phyloP scores from a whole-genome alignment of 305 asterid genomes.

The Solanum aculeatissimum region DNA sequence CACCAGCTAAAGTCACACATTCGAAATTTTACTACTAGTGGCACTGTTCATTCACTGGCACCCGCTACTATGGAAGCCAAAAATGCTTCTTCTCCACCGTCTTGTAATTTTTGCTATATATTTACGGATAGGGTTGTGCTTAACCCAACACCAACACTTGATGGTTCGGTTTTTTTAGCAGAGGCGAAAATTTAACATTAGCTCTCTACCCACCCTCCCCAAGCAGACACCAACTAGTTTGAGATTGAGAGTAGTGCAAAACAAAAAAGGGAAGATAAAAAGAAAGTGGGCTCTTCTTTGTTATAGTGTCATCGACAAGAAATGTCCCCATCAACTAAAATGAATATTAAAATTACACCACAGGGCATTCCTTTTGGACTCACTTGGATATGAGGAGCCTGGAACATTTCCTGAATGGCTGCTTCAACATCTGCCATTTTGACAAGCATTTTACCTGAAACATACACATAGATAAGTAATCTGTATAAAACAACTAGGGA shows the following conservation, averaged over 20 bases:
- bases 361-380: slow-evolving; percentile 8
- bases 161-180: not conserved
- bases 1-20: not conserved
- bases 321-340: not conserved
- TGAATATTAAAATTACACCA: not conserved
- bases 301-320: not conserved
- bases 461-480: not conserved
- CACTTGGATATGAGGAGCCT: slow-evolving; percentile 98
- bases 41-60: not conserved
- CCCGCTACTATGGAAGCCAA: not conserved
- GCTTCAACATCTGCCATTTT: slow-evolving; percentile 77
- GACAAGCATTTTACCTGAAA: slow-evolving; percentile 51
- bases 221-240: not conserved
- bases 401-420: slow-evolving; percentile 94
- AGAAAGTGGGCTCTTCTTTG: not conserved
- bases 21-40: not conserved
- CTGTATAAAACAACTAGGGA: not conserved
- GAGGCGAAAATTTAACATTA: not conserved
- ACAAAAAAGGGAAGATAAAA: not conserved
- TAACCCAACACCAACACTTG: not conserved
- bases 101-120: not conserved
- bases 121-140: not conserved
- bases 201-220: not conserved
- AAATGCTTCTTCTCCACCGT: not conserved
- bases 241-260: not conserved